Base-by-base conservation (phyloP, 345 rosid genomes). In the Gynandropsis gynandra region DNA sequence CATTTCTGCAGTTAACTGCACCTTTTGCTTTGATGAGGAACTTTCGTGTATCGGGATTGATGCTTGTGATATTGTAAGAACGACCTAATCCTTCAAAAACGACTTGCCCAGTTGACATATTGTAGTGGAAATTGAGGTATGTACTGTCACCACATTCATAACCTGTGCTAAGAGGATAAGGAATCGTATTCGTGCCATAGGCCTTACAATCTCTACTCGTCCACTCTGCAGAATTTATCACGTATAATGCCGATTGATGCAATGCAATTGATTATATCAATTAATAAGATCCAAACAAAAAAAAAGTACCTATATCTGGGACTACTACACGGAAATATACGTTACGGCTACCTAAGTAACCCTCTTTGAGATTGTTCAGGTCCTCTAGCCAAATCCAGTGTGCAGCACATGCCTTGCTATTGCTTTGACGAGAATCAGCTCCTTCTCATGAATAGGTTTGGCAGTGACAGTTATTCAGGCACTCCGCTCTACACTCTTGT, bases 361-460 rank as follows among this genome's bases (percentile, higher is more conserved):
- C 65, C 31, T 82, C 81, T 54, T 74, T 80, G 24, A 82, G 65
- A 65, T 77, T 76, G 16, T 72, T 66, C 10, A 87, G 76, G 24
- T 64, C 72, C 9, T 75, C 72, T 0, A 52, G 29, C 89, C 93
- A 87, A 64, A 81, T 77, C 77, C 68, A 79, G 72, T 89, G 83
- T 2, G 33, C 64, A 10, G 55, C 12, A 7, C 16, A 33, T 37
- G 29, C 14, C 24, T 42, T 56, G 17, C 31, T 14, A 27, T 48
- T 56, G 47, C 18, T 40, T 51, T 27, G 68, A 29, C 13, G 47
- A 34, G 1, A 33, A 16, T 61, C 56, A 43, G 43, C 60, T 13
- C 15, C 61, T 24, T 64, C 68, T 50, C 68, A 76, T n/a, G 95
- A 75, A 63, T 73, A 79, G 37, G 82, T 81, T 52, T 75, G 80